Evolutionary conservation across 306 rosid species (phyloP).

Genomic region (Hippophae gyantsensis): DNA sequence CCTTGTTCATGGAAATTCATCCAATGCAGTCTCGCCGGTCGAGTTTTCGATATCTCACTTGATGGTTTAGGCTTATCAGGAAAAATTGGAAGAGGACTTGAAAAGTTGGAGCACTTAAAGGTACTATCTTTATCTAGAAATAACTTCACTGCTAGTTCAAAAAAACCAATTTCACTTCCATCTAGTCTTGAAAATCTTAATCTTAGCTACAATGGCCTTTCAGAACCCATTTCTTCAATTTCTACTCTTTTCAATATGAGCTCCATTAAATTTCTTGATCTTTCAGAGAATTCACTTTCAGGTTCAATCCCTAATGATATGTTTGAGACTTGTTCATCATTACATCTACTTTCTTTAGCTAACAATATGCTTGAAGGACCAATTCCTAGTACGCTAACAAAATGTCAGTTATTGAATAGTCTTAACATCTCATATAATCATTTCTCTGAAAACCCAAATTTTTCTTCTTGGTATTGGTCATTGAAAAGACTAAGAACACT

Average conservation of each 20-base stretch:
- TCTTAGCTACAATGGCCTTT: constrained; percentile 56
- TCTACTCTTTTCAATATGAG: constrained; percentile 40
- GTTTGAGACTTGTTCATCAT: constrained; percentile 36
- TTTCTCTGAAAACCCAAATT: constrained; percentile 47
- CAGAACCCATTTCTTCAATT: constrained; percentile 37
- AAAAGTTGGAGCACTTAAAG: constrained; percentile 49
- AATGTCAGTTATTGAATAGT: constrained; percentile 46
- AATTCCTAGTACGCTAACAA: constrained; percentile 46
- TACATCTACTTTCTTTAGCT: constrained; percentile 51
- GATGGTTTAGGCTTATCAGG: constrained; percentile 54
- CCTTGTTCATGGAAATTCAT: constrained; percentile 70
- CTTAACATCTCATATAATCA: constrained; percentile 54
- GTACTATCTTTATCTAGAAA: constrained; percentile 60
- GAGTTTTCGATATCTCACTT: constrained; percentile 51
- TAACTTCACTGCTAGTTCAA: constrained; percentile 49
- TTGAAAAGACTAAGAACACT: constrained; percentile 50
- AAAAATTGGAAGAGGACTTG: constrained; percentile 68
- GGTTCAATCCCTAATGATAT: constrained; percentile 45
- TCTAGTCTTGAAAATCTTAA: constrained; percentile 36
- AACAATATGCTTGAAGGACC: constrained; percentile 52
- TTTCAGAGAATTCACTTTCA: constrained; percentile 54
- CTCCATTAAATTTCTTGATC: constrained; percentile 51
- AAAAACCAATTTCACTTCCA: constrained; percentile 40
- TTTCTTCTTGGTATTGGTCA: constrained; percentile 46
- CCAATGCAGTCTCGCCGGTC: constrained; percentile 42